Evolutionary conservation across 495 filamentous ascomycete genomes (phyloP), one percentile per base, ranked within the genome.

Genomic region (Talaromyces liani): DNA sequence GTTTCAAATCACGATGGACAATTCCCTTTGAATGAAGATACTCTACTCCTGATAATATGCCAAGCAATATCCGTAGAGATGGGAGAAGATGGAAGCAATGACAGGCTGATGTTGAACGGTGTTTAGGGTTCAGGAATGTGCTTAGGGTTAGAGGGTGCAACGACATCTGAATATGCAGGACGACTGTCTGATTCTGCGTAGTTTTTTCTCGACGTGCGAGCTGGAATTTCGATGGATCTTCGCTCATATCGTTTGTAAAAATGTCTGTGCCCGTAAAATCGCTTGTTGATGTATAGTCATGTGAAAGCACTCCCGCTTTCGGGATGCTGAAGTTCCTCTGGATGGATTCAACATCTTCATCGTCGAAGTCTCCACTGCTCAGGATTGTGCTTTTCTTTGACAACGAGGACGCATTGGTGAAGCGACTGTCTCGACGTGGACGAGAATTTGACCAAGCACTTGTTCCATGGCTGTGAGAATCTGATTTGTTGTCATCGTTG

Each of bases 1-100:
- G 88, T 69, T 91, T 91, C 47, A 91, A 71, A 66, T 91, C 88
- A 4, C 88, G 77, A 67, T 91, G 88, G 2, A 84, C 84, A 64
- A 91, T 84, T 4, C 75, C 74, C 25, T 81, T 78, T 0, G 76
- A 73, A 63, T 91, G 88, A 10, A 90, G 73, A 67, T 90, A 88
- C 56, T 85, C 78, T 8, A 91, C 79, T 0, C 79, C 79, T 1
- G 75, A 70, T 45, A 79, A 67, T 31, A 81, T 79, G 7, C 74
- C 74, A 3, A 78, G 64, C 55, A 84, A 74, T 3, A 84, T 60
- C 45, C 64, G 73, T 14, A 80, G 57, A 0, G 81, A 79, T 1
- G 80, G 73, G 16, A 75, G 31, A 8, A 83, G 64, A 64, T 83
- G 82, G 58, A 78, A 83, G 41, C 82, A 84, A 65, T 84, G 81